A percentile compares a stretch with the other conserved stretches of the same genome.
Evolutionary conservation across 139 green algal species (phyloP).

Genomic region (Microglena sp.): DNA sequence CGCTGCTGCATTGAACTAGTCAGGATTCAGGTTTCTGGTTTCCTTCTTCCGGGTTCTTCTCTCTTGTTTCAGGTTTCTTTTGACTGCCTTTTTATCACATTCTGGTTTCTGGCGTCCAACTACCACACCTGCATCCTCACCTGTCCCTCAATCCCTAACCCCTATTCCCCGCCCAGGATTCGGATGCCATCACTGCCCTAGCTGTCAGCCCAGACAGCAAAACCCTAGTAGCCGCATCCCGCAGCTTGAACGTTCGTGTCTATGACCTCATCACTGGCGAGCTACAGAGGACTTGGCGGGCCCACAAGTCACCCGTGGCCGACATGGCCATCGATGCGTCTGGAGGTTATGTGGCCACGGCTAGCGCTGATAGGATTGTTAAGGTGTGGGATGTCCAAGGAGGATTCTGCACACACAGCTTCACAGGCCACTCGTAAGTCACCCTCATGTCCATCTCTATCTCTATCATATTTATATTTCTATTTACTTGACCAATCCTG

Average conservation of each 20-base stretch:
- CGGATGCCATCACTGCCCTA: conserved; percentile 78
- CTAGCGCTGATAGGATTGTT: conserved; percentile 53
- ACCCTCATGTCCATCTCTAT: no score
- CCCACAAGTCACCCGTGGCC: conserved; percentile 62
- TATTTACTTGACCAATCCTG: no score
- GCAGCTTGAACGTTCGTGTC: conserved; percentile 57
- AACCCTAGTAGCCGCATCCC: conserved; percentile 63
- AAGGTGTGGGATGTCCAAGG: conserved; percentile 64
- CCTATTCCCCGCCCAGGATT: conserved; percentile 55
- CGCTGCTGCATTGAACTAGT: no score
- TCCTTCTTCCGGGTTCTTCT: no score
- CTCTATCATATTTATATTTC: no score
- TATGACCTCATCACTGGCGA: conserved; percentile 52
- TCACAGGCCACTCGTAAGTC: conserved; percentile 74
- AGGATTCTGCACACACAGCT: conserved; percentile 84
- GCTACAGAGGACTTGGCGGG: conserved; percentile 33
- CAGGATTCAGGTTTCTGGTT: no score
- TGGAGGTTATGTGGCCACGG: conserved; percentile 69
- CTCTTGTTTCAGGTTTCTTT: no score
- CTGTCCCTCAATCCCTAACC: no score
- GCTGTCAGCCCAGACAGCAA: conserved; percentile 58
- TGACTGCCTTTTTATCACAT: no score
- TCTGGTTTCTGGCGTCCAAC: no score
- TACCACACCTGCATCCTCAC: no score
- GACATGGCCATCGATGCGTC: conserved; percentile 69